Evolutionary conservation across 768 basidiomycete species (phyloP).

Genomic region (Holtermanniella nyarrowii): DNA sequence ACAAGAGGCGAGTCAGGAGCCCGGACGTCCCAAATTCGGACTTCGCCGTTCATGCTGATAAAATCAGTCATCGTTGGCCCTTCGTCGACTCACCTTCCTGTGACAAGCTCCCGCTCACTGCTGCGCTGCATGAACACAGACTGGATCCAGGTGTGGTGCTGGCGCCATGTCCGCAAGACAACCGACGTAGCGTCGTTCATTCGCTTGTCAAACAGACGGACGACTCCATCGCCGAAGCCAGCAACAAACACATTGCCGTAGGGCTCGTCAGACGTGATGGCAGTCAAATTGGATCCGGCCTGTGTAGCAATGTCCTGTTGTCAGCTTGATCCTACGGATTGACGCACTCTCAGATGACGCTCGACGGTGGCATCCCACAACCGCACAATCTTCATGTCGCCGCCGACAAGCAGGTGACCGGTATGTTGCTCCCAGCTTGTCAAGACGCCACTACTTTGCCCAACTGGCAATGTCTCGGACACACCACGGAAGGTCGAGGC

Average conservation of each 20-base stretch:
- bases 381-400: conserved; percentile 77
- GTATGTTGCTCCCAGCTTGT: conserved; percentile 87
- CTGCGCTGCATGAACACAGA: conserved; percentile 76
- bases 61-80: not conserved
- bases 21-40: conserved; percentile 84
- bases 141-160: conserved; percentile 79
- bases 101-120: conserved; percentile 59
- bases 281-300: conserved; percentile 79
- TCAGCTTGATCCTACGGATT: conserved; percentile 36
- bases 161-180: conserved; percentile 65
- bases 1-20: conserved; percentile 51
- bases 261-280: conserved; percentile 66
- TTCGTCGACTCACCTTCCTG: conserved; percentile 58
- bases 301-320: conserved; percentile 76
- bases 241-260: conserved; percentile 72
- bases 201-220: conserved; percentile 87
- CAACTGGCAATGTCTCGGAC: conserved; percentile 59
- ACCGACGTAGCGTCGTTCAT: conserved; percentile 54
- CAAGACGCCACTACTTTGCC: conserved; percentile 71
- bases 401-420: conserved; percentile 77
- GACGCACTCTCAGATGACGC: conserved; percentile 27
- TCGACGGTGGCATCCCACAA: conserved; percentile 95
- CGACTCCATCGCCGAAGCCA: conserved; percentile 82
- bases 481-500: conserved; percentile 88
- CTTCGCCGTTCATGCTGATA: conserved; percentile 70